Conservation (phyloP, 2,329 filamentous ascomycete genomes). For the Stagonosporopsis vannaccii region DNA sequence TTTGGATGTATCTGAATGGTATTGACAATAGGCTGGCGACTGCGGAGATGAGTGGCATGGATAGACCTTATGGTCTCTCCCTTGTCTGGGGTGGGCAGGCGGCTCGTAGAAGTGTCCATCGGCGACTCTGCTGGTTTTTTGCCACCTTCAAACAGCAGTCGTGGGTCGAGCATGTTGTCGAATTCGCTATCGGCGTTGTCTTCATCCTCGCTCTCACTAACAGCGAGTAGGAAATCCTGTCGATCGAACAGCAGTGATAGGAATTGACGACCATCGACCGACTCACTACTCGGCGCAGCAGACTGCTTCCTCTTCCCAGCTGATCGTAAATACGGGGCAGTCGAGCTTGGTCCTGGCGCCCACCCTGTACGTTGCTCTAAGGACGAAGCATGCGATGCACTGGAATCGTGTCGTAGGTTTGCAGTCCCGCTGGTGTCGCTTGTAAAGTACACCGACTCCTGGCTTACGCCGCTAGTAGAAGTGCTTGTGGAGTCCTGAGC, state of each 20-base stretch:
- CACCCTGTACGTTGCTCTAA: slow-evolving; percentile 16
- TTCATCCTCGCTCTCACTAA: slow-evolving; percentile 23
- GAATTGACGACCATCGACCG: slow-evolving; percentile 12
- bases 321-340: slow-evolving; percentile 9
- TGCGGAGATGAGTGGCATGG: slow-evolving; percentile 27
- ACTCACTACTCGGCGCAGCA: background rate
- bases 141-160: slow-evolving; percentile 13
- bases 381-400: slow-evolving; percentile 19
- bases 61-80: slow-evolving; percentile 18
- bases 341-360: slow-evolving; percentile 5
- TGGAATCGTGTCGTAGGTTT: slow-evolving; percentile 17
- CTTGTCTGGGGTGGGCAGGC: slow-evolving; percentile 4
- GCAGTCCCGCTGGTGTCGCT: slow-evolving; percentile 11
- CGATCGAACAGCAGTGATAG: slow-evolving; percentile 29
- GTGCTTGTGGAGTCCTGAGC: slow-evolving; percentile 26
- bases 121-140: slow-evolving; percentile 13
- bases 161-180: slow-evolving; percentile 24
- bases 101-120: slow-evolving; percentile 16
- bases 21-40: slow-evolving; percentile 31
- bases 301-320: slow-evolving; percentile 21
- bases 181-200: slow-evolving; percentile 10
- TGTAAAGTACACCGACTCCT: slow-evolving; percentile 16
- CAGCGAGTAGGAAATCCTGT: slow-evolving; percentile 27
- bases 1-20: slow-evolving; percentile 34
- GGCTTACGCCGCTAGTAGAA: slow-evolving; percentile 23